A percentile compares a stretch with the other conserved stretches of the same genome.
These are phyloP conservation scores for Colletotrichum simmondsii DNA, from an alignment of 2,329 filamentous ascomycete species.

Conservation along the genomic window DNA sequence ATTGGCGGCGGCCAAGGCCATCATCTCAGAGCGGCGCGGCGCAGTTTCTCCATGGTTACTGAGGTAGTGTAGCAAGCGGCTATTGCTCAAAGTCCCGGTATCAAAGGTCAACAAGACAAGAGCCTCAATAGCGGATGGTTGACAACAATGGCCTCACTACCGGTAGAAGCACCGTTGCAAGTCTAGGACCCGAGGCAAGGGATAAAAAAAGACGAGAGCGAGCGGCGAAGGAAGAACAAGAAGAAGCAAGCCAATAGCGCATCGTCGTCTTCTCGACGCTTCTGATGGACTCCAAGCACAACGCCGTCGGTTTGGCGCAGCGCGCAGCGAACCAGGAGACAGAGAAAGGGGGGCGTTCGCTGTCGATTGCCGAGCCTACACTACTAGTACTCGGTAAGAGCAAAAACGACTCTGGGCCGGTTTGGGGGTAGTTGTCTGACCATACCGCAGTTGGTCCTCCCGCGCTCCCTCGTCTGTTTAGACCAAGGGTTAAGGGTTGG, in stretches of 20 bases:
- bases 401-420: neutral
- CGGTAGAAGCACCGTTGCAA: neutral
- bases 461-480: neutral
- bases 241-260: neutral
- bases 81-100: neutral
- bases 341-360: slow-evolving; percentile 11
- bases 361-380: slow-evolving; percentile 30
- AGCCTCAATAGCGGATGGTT: neutral
- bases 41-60: neutral
- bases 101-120: neutral
- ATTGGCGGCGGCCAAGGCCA: neutral
- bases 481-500: neutral
- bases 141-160: neutral
- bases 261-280: slow-evolving; percentile 28
- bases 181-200: neutral
- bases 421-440: neutral
- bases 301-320: slow-evolving; percentile 13
- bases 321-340: neutral
- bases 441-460: neutral
- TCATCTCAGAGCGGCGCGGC: neutral
- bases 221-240: neutral
- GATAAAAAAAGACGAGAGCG: neutral
- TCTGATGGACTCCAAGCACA: slow-evolving; percentile 11
- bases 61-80: neutral
- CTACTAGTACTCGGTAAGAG: too few species aligned